These are phyloP conservation scores for Rhodosporidiobolus odoratus DNA, from an alignment of 768 basidiomycete species.

Conservation along the genomic window DNA sequence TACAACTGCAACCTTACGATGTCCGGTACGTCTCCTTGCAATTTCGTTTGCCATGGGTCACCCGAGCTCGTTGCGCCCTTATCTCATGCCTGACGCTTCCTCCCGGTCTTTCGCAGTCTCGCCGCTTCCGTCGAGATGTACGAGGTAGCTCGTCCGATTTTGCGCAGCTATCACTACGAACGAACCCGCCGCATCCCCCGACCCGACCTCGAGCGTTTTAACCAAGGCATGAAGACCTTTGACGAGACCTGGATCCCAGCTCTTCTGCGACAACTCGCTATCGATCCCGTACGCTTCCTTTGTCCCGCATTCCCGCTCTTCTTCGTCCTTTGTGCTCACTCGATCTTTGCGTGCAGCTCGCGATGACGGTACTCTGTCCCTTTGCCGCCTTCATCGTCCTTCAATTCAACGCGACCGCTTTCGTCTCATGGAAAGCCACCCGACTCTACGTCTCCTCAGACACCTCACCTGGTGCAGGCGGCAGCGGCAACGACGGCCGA, in stretches of 20 bases:
- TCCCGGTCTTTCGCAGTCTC: slow-evolving; percentile 5
- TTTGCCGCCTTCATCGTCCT: slow-evolving; percentile 36
- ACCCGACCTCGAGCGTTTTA: slow-evolving; percentile 37
- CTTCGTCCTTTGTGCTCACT: background rate
- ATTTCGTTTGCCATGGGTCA: background rate
- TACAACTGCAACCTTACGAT: slow-evolving; percentile 35
- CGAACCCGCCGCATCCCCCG: slow-evolving; percentile 27
- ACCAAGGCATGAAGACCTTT: slow-evolving; percentile 32
- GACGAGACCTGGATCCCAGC: slow-evolving; percentile 35
- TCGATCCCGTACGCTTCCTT: slow-evolving; percentile 18
- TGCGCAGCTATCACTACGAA: slow-evolving; percentile 33
- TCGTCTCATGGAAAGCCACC: slow-evolving; percentile 24
- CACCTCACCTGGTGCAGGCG: too few relatives aligned
- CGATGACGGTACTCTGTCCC: slow-evolving; percentile 36
- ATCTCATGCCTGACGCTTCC: background rate
- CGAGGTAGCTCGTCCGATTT: slow-evolving; percentile 36
- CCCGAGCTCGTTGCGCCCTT: too few relatives aligned
- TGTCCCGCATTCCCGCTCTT: background rate
- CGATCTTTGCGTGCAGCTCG: slow-evolving; percentile 5
- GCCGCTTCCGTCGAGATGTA: slow-evolving; percentile 40
- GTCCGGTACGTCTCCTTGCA: slow-evolving; percentile 17
- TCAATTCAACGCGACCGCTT: slow-evolving; percentile 26
- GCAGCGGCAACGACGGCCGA: background rate
- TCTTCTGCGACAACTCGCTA: slow-evolving; percentile 15
- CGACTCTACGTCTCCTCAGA: slow-evolving; percentile 18